Percentiles rank a stretch among this genome's conserved stretches.
phyloP scores from a whole-genome alignment of 805 yeast genomes.

The Ogataea pignaliae region DNA sequence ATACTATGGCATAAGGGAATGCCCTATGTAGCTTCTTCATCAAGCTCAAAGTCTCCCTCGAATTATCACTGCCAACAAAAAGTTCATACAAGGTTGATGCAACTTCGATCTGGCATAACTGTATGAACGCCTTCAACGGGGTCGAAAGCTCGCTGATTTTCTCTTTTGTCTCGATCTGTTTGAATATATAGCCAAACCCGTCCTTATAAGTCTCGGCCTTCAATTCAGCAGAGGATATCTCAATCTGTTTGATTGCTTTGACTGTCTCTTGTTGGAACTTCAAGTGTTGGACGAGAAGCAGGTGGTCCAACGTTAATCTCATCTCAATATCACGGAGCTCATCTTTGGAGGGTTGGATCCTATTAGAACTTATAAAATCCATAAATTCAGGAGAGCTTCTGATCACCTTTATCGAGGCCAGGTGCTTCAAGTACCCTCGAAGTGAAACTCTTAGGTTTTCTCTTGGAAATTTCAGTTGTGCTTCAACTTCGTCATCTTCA shows the following conservation, averaged over 20 bases:
- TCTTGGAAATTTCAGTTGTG: conserved; percentile 42
- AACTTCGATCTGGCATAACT: conserved; percentile 77
- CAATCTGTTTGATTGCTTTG: conserved; percentile 26
- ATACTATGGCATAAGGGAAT: conserved; percentile 77
- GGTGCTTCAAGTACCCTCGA: conserved; percentile 60
- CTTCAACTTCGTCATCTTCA: conserved; percentile 8
- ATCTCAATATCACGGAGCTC: conserved; percentile 54
- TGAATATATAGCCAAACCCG: conserved; percentile 58
- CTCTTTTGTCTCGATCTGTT: conserved; percentile 56
- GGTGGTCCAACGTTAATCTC: conserved; percentile 56
- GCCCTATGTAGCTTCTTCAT: conserved; percentile 65
- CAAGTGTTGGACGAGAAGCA: conserved; percentile 55
- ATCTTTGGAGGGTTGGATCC: conserved; percentile 34
- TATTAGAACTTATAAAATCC: conserved; percentile 45
- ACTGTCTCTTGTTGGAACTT: conserved; percentile 61
- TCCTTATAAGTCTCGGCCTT: conserved; percentile 26
- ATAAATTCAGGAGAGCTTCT: conserved; percentile 46
- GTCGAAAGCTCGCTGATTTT: conserved; percentile 59
- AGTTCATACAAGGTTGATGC: conserved; percentile 81
- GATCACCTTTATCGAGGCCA: conserved; percentile 52
- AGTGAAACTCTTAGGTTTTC: conserved; percentile 77
- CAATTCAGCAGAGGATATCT: conserved; percentile 39
- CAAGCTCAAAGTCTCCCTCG: conserved; percentile 71
- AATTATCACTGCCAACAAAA: conserved; percentile 75
- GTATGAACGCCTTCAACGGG: conserved; percentile 62